Base-by-base conservation (phyloP, 208 protist genomes). In the Porcisia hertigi region DNA sequence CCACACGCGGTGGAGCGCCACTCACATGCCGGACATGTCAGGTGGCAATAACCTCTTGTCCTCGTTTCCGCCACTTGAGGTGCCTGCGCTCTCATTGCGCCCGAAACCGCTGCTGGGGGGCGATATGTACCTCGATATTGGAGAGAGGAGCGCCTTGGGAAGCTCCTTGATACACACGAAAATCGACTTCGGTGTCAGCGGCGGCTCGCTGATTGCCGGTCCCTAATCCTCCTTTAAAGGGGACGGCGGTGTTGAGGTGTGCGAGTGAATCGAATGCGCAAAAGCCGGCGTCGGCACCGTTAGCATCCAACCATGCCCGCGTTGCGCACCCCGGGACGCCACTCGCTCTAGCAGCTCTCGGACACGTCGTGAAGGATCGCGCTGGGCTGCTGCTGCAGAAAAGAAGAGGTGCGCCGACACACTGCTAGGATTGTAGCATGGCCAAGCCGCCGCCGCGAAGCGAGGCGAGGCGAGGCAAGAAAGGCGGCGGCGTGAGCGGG, bases 1-100 rank as follows among this genome's bases (percentile, higher is more conserved):
- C 71, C 71, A 75, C 58, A 66, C 9, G 23, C 47, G 25, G 57
- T 75, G 41, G 30, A 55, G 71, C 71, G 30, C 14, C 45, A 43
- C 59, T 20, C 1, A 20, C 41, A 14, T 11, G 41, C 30, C 34
- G 25, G 34, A 52, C 11, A 41, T 1, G 71, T 11, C 14, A 25
- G 34, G 55, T 11, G 41, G 57, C 12, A 20, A n/a, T 0, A 20
- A 4, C 23, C 36, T 23, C 25, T 3, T 11, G n/a, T 14, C 20
- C 12, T 60, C 49, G 16, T 14, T 23, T 52, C 69, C 41, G 25
- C 43, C 49, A 18, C 69, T n/a, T n/a, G n/a, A n/a, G 49, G 25
- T 62, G 53, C 69, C 52, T 73, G 49, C 34, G 12, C 30, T 20
- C 23, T 16, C 30, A 11, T 9, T 34, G 20, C 66, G 23, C 12